A percentile compares a stretch with the other conserved stretches of the same genome.
Conservation (phyloP, 1,284 basidiomycete genomes). For the Sphagnurus paluster region DNA sequence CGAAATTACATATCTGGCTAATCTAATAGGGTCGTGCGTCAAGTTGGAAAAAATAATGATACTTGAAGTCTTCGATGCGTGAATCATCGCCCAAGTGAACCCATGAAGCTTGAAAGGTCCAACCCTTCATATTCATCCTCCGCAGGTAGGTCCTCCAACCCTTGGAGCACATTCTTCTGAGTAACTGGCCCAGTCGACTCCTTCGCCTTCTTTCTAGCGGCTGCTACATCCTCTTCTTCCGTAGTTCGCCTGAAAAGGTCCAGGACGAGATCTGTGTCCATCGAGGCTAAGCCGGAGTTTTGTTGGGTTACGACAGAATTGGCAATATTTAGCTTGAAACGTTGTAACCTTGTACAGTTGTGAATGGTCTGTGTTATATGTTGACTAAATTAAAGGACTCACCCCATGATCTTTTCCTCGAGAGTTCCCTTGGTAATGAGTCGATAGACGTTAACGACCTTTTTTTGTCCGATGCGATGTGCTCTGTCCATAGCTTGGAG, state of each 20-base stretch:
- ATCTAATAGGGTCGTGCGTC: constrained; percentile 9
- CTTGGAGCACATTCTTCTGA: constrained; percentile 82
- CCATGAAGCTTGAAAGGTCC: constrained; percentile 85
- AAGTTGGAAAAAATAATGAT: constrained; percentile 13
- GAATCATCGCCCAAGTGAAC: constrained; percentile 54
- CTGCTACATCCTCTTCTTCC: constrained; percentile 66
- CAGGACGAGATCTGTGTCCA: constrained; percentile 97
- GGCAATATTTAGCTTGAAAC: constrained; percentile 98
- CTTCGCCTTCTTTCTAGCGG: constrained; percentile 57
- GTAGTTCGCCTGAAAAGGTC: constrained; percentile 90
- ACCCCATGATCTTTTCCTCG: constrained; percentile 99
- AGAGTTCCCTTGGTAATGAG: constrained; percentile 96
- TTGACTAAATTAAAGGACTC: constrained; percentile 30
- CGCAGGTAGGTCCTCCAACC: constrained; percentile 84
- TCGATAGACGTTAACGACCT: constrained; percentile 98
- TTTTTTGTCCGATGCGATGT: constrained; percentile 97
- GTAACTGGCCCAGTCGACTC: constrained; percentile 52
- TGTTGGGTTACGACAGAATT: constrained; percentile 97
- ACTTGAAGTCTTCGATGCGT: constrained; percentile 1
- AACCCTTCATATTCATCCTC: constrained; percentile 90
- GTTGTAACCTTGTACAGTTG: constrained; percentile 70
- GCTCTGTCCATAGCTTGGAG: constrained; percentile 99
- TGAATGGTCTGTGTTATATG: constrained; percentile 7
- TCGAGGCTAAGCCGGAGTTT: constrained; percentile 89
- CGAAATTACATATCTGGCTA: constrained; percentile 15